Percentiles rank a stretch among this genome's conserved stretches.
Evolutionary conservation across 2,329 filamentous ascomycete species (phyloP).

Genomic region (Nemania serpens): DNA sequence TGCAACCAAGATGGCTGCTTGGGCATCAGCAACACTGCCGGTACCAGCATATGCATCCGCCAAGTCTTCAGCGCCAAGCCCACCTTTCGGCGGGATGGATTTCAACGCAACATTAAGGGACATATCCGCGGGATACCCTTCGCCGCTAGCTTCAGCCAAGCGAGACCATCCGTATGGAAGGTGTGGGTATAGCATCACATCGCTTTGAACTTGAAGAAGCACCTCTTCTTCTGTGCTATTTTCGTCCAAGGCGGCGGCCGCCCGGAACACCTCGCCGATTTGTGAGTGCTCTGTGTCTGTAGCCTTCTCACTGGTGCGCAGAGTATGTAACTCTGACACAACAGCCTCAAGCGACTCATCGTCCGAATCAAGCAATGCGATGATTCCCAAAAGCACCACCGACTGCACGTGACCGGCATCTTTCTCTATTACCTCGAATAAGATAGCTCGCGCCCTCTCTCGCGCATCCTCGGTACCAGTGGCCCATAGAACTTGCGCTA

Average conservation of each 20-base stretch:
- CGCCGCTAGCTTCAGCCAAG: conserved; percentile 64
- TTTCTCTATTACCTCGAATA: conserved; percentile 79
- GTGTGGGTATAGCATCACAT: conserved; percentile 80
- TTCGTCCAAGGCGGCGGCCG: conserved; percentile 66
- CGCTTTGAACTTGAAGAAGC: conserved; percentile 69
- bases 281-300: conserved; percentile 66
- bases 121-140: conserved; percentile 70
- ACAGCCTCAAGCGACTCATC: conserved; percentile 81
- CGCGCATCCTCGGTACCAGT: conserved; percentile 76
- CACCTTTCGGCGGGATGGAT: conserved; percentile 73
- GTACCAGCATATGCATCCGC: conserved; percentile 76
- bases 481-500: conserved; percentile 93
- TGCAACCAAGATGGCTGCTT: conserved; percentile 76
- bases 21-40: conserved; percentile 71
- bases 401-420: conserved; percentile 78
- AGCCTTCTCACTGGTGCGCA: conserved; percentile 71
- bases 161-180: conserved; percentile 81
- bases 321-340: conserved; percentile 71
- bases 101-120: conserved; percentile 78
- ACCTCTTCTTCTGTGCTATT: conserved; percentile 55
- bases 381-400: conserved; percentile 79
- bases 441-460: conserved; percentile 74
- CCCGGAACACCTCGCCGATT: conserved; percentile 76
- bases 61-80: conserved; percentile 70
- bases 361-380: conserved; percentile 82